A percentile compares a stretch with the other conserved stretches of the same genome.
Conservation (phyloP, 768 basidiomycete species). For the Cystofilobasidium ferigula region DNA sequence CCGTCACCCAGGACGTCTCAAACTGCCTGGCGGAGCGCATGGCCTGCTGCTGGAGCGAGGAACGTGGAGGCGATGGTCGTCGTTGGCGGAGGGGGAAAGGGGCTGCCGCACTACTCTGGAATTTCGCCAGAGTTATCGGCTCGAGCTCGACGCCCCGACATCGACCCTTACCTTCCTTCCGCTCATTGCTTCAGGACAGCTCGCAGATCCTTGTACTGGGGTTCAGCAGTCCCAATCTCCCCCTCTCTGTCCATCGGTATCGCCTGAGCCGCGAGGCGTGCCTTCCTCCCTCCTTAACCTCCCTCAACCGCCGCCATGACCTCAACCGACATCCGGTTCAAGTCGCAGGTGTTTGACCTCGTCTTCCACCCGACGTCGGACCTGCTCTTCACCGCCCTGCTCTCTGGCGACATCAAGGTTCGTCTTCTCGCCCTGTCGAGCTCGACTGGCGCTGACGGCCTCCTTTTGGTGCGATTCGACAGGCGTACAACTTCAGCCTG, state of each 20-base stretch:
- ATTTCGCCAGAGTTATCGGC: too few relatives aligned
- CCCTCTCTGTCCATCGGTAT: too few relatives aligned
- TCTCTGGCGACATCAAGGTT: slow-evolving; percentile 65
- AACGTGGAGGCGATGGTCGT: background rate
- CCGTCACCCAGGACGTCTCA: slow-evolving; percentile 41
- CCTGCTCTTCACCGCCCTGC: slow-evolving; percentile 57
- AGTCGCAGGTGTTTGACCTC: slow-evolving; percentile 77
- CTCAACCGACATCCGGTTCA: slow-evolving; percentile 56
- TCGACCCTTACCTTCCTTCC: too few relatives aligned
- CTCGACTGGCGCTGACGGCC: slow-evolving; percentile 1
- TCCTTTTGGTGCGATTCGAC: background rate
- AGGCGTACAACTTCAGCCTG: slow-evolving; percentile 58
- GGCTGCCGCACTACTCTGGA: too few relatives aligned
- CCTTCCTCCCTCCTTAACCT: background rate
- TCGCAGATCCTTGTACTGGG: too few relatives aligned
- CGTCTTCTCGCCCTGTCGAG: background rate
- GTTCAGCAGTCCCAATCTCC: too few relatives aligned
- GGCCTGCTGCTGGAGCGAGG: background rate
- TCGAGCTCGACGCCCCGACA: too few relatives aligned
- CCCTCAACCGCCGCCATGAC: background rate
- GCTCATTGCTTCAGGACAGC: too few relatives aligned
- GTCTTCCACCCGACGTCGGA: slow-evolving; percentile 66
- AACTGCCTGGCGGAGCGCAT: background rate
- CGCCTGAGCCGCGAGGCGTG: too few relatives aligned
- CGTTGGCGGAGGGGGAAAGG: background rate